Evolutionary conservation across 352 stramenopile species (phyloP).

Genomic region (Pythium oligandrum): DNA sequence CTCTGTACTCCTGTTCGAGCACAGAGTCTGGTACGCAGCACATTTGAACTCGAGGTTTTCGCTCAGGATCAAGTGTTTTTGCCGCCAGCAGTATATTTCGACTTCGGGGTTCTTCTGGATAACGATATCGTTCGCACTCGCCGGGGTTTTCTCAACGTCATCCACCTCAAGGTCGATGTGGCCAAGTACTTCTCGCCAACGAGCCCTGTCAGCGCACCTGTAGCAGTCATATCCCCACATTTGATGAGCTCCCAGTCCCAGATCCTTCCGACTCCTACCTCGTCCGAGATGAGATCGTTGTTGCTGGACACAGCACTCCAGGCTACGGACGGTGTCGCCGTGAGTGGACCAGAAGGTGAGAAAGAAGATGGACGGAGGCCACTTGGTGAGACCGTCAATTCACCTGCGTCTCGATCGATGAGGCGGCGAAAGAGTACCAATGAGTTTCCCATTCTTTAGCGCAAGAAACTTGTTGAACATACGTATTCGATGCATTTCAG

Average conservation of each 20-base stretch:
- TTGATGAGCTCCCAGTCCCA: no score
- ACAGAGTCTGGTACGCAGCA: constrained; percentile 37
- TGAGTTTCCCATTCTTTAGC: constrained; percentile 17
- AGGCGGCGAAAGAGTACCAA: constrained; percentile 56
- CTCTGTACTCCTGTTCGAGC: constrained; percentile 40
- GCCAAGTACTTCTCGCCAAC: constrained; percentile 29
- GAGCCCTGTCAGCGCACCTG: no score
- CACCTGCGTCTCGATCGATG: constrained; percentile 27
- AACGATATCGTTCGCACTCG: constrained; percentile 44
- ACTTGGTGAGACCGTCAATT: constrained; percentile 17
- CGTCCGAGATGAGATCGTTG: no score
- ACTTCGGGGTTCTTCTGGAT: constrained; percentile 46
- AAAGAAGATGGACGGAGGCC: constrained; percentile 11
- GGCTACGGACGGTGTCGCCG: constrained; percentile 1
- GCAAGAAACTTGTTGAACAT: no score
- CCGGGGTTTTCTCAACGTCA: constrained; percentile 41
- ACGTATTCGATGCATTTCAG: no score
- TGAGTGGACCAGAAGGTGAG: constrained; percentile 1
- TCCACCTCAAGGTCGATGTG: constrained; percentile 47
- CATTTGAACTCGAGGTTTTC: constrained; percentile 32
- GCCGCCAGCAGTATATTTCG: constrained; percentile 45
- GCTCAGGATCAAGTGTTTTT: constrained; percentile 36
- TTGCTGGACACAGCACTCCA: neutral
- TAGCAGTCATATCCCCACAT: no score
- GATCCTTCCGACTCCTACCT: no score